Evolutionary conservation across 257 asterid species (phyloP).

Genomic region (Salvia miltiorrhiza): DNA sequence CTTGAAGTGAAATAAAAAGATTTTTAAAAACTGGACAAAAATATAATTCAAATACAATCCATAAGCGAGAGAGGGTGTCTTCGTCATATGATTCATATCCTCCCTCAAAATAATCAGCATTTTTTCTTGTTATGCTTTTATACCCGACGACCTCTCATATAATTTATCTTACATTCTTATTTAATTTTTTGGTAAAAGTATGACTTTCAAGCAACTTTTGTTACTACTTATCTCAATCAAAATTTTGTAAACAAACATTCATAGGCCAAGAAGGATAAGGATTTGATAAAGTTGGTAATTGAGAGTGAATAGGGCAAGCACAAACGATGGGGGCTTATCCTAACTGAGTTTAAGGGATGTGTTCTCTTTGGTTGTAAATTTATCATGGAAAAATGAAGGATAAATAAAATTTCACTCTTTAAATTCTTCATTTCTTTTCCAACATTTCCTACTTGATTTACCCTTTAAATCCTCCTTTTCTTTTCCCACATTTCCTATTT

Average conservation of each 20-base stretch:
- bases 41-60: no score
- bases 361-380: no score
- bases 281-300: background rate
- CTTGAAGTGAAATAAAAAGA: no score
- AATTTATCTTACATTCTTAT: background rate
- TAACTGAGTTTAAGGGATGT: conserved; percentile 1
- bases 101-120: no score
- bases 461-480: no score
- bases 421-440: no score
- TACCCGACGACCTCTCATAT: background rate
- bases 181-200: background rate
- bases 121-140: background rate
- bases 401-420: no score
- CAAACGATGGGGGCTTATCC: conserved; percentile 23
- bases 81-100: no score
- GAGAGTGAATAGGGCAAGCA: background rate
- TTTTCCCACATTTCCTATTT: no score
- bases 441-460: no score
- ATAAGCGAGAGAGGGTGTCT: background rate
- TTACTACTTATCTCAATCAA: background rate
- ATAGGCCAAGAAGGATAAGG: background rate
- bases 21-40: no score
- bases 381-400: no score
- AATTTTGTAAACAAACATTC: background rate
- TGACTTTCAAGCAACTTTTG: background rate